These are phyloP conservation scores for Neoconidiobolus thromboides DNA, from an alignment of 371 early-diverging fungal genomes.

Conservation along the genomic window DNA sequence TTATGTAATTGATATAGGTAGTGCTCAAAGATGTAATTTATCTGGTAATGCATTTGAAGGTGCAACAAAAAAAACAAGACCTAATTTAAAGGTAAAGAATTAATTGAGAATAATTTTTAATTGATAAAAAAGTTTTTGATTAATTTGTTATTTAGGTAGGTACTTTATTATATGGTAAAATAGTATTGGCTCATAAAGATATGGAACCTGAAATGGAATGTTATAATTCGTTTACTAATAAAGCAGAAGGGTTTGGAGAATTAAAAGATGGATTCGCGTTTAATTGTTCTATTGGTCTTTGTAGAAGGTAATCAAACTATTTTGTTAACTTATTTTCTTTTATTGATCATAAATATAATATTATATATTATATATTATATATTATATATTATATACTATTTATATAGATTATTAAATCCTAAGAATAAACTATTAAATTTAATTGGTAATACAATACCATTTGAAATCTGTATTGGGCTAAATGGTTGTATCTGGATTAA, in stretches of 20 bases:
- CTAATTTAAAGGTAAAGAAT: constrained; percentile 38
- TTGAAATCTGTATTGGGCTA: constrained; percentile 78
- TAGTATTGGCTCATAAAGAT: constrained; percentile 72
- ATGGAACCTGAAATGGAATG: constrained; percentile 94
- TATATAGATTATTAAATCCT: constrained; percentile 41
- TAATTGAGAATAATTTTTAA: not conserved
- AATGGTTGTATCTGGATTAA: constrained; percentile 84
- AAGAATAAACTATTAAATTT: constrained; percentile 37
- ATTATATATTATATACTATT: not conserved
- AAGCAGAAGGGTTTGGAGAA: constrained; percentile 64
- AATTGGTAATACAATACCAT: constrained; percentile 52
- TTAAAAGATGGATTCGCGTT: constrained; percentile 42
- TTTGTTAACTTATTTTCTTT: not conserved
- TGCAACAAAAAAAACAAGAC: constrained; percentile 82
- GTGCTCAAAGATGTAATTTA: constrained; percentile 67
- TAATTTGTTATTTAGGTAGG: constrained; percentile 24
- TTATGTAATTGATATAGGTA: constrained; percentile 81
- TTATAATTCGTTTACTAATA: constrained; percentile 46
- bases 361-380: not conserved
- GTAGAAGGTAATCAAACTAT: constrained; percentile 25
- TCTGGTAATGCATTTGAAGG: constrained; percentile 77
- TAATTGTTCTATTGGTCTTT: constrained; percentile 55
- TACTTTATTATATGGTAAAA: constrained; percentile 61
- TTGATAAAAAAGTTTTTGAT: not conserved
- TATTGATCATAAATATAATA: not conserved